phyloP scores from a whole-genome alignment of 345 rosid species.

The Eucalyptus victrix region DNA sequence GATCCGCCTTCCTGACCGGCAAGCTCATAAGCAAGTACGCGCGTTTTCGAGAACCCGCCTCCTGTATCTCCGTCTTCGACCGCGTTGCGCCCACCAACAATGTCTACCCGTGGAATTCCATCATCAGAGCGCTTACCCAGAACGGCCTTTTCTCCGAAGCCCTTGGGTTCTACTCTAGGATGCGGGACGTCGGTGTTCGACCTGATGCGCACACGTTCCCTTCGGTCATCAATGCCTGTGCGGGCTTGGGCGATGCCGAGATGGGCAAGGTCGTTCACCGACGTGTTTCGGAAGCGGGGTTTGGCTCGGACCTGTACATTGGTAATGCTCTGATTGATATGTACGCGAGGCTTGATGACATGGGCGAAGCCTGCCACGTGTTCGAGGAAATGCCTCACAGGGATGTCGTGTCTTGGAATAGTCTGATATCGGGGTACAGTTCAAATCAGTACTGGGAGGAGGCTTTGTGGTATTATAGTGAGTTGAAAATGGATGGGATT shows the following conservation, averaged over 20 bases:
- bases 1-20: constrained; percentile 43
- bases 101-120: constrained; percentile 51
- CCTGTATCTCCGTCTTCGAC: constrained; percentile 43
- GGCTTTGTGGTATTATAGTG: constrained; percentile 18
- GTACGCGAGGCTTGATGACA: constrained; percentile 37
- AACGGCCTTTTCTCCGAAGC: constrained; percentile 32
- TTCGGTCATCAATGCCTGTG: constrained; percentile 54
- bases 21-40: constrained; percentile 52
- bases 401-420: constrained; percentile 60
- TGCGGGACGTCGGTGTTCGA: constrained; percentile 11
- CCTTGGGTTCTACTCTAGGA: constrained; percentile 23
- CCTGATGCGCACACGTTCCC: constrained; percentile 58
- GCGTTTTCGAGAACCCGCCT: constrained; percentile 18
- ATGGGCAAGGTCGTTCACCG: constrained; percentile 24
- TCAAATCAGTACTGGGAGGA: constrained; percentile 37
- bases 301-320: constrained; percentile 36
- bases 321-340: constrained; percentile 59
- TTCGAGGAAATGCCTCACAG: constrained; percentile 46
- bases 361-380: constrained; percentile 29
- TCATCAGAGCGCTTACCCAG: constrained; percentile 46
- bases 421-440: constrained; percentile 44
- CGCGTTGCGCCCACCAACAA: constrained; percentile 20
- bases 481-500: constrained; percentile 10
- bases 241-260: constrained; percentile 15
- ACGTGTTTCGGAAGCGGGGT: constrained; percentile 19